phyloP scores from a whole-genome alignment of 257 asterid species.

The Parsonsia alboflavescens region DNA sequence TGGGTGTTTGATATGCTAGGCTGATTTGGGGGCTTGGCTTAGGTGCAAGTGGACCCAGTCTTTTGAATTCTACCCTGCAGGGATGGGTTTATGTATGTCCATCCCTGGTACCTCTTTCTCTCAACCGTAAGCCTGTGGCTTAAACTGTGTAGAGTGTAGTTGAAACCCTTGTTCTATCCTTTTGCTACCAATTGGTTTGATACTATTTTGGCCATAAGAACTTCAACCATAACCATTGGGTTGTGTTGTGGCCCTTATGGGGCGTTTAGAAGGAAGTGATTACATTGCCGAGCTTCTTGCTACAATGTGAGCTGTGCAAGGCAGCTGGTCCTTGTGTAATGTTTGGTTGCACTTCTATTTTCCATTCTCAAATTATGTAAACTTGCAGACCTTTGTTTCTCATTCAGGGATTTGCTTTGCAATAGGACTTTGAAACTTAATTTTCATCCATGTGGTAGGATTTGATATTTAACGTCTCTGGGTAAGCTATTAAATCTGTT shows the following conservation, averaged over 20 bases:
- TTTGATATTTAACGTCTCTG: not conserved
- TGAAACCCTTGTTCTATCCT: not conserved
- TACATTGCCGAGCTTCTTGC: not conserved
- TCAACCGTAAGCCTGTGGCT: not conserved
- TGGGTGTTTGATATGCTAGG: not conserved
- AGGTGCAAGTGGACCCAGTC: not conserved
- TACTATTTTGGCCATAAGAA: not conserved
- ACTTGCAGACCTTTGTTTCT: not conserved
- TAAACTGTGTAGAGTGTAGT: not conserved
- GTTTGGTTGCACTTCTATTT: not conserved
- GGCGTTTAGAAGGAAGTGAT: constrained; percentile 1
- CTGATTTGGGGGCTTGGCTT: not conserved
- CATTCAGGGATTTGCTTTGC: not conserved
- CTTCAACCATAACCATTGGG: not conserved
- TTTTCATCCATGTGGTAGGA: not conserved
- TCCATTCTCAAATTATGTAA: not conserved
- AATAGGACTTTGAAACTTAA: not conserved
- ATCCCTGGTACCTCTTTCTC: not conserved
- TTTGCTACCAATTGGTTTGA: not conserved
- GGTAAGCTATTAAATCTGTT: not conserved
- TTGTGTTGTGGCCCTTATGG: not conserved
- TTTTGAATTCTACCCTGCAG: not conserved
- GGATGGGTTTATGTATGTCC: not conserved
- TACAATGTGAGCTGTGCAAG: not conserved
- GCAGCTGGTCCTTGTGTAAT: not conserved